Conservation (phyloP, 371 early-diverging fungal species). For the Apophysomyces variabilis region DNA sequence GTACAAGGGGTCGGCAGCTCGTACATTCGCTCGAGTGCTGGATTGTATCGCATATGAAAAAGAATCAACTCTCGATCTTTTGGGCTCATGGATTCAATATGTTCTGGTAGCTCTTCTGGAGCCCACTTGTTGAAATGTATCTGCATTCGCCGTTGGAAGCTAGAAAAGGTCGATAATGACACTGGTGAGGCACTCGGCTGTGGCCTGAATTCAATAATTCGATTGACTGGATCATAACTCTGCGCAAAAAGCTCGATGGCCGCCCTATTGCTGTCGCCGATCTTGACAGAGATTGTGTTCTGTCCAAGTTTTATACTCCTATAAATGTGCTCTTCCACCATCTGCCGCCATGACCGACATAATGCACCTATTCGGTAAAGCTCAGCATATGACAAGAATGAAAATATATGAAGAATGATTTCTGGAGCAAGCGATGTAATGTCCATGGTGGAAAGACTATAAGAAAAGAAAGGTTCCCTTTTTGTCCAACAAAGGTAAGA, state of each 20-base stretch:
- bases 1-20: conserved; percentile 33
- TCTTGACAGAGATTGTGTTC: conserved; percentile 28
- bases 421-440: conserved; percentile 37
- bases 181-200: neutral
- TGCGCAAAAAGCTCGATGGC: conserved; percentile 27
- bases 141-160: conserved; percentile 32
- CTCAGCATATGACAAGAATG: conserved; percentile 36
- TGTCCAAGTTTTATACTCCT: conserved; percentile 27
- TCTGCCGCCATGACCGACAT: conserved; percentile 25
- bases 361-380: conserved; percentile 40
- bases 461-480: neutral
- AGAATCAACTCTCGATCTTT: conserved; percentile 40
- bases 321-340: conserved; percentile 41
- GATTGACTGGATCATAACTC: conserved; percentile 35
- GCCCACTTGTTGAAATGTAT: conserved; percentile 43
- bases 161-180: conserved; percentile 11
- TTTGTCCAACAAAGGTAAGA: neutral
- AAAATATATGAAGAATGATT: conserved; percentile 36
- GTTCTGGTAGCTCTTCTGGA: conserved; percentile 3
- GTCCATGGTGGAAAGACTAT: neutral
- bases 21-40: conserved; percentile 42
- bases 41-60: conserved; percentile 46
- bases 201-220: conserved; percentile 48
- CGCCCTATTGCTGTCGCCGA: conserved; percentile 27
- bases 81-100: conserved; percentile 17